These are phyloP conservation scores for Didymella segeticola DNA, from an alignment of 2,329 filamentous ascomycete genomes.

Conservation along the genomic window DNA sequence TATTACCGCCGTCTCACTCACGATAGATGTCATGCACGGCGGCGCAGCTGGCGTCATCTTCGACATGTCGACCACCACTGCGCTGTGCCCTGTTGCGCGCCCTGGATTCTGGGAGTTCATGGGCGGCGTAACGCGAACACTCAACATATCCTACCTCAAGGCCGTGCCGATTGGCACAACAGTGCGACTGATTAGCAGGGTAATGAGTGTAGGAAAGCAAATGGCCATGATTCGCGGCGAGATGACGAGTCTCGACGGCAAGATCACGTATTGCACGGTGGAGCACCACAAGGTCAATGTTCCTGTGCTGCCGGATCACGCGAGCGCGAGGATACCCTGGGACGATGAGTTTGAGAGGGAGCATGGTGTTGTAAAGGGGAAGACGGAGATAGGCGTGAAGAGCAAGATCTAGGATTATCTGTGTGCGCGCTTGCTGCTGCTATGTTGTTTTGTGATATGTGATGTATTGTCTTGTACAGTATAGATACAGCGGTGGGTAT, in stretches of 20 bases:
- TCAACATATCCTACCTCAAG: conserved; percentile 61
- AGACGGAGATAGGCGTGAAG: conserved; percentile 14
- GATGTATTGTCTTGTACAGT: conserved; percentile 27
- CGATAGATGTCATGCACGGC: conserved; percentile 50
- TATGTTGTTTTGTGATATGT: too few relatives aligned
- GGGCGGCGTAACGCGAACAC: conserved; percentile 57
- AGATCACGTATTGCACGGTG: conserved; percentile 56
- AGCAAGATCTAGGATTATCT: conserved; percentile 36
- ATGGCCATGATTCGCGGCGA: conserved; percentile 60
- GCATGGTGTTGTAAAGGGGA: conserved; percentile 23
- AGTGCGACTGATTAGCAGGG: conserved; percentile 52
- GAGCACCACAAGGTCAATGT: conserved; percentile 62
- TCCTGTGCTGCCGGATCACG: conserved; percentile 50
- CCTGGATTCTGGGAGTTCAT: conserved; percentile 62
- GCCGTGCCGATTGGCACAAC: conserved; percentile 56
- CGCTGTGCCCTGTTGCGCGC: conserved; percentile 56
- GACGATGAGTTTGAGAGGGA: conserved; percentile 53
- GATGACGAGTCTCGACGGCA: conserved; percentile 59
- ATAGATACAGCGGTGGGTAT: conserved; percentile 22
- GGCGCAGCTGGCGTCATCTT: conserved; percentile 51
- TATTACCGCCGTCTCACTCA: background rate
- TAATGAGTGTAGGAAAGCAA: conserved; percentile 56
- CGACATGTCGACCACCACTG: conserved; percentile 56
- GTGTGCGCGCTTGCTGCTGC: too few relatives aligned
- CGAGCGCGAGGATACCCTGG: conserved; percentile 51